A percentile compares a stretch with the other conserved stretches of the same genome.
phyloP scores from a whole-genome alignment of 208 protist genomes.

The Giardia duodenalis region DNA sequence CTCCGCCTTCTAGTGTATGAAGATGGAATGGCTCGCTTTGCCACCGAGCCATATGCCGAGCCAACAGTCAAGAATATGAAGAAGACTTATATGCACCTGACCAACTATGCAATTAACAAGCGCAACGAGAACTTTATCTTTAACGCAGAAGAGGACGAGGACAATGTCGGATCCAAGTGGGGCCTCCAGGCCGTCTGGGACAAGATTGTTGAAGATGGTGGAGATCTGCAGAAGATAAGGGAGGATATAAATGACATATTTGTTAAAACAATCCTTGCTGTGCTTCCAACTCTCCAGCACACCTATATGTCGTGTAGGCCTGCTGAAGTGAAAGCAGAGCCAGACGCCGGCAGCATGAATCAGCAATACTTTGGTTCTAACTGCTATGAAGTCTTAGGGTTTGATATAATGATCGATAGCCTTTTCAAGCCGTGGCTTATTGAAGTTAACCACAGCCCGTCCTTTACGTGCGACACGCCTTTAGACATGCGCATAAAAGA shows the following conservation, averaged over 20 bases:
- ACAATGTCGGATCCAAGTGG: constrained; percentile 65
- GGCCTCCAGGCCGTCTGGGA: constrained; percentile 66
- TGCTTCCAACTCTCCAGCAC: constrained; percentile 19
- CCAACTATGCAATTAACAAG: constrained; percentile 88
- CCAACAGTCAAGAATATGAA: constrained; percentile 59
- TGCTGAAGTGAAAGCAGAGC: neutral
- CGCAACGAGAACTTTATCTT: constrained; percentile 64
- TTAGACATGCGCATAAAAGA: constrained; percentile 37
- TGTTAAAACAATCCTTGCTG: constrained; percentile 41
- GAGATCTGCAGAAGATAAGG: constrained; percentile 27
- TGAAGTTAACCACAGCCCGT: constrained; percentile 49
- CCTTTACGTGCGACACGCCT: constrained; percentile 41
- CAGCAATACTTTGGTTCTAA: constrained; percentile 16
- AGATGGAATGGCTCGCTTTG: constrained; percentile 75
- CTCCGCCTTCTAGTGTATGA: constrained; percentile 69
- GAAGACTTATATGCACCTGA: constrained; percentile 75
- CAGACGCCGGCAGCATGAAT: neutral
- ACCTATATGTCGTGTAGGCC: constrained; percentile 42
- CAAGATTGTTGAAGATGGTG: constrained; percentile 51
- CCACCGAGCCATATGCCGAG: constrained; percentile 65
- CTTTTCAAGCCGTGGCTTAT: constrained; percentile 40
- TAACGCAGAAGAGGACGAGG: constrained; percentile 57
- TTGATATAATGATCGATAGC: constrained; percentile 46
- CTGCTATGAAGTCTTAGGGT: constrained; percentile 45
- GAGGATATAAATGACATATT: constrained; percentile 33